These are phyloP conservation scores for Parathielavia hyrcaniae DNA, from an alignment of 495 filamentous ascomycete genomes.

Conservation along the genomic window DNA sequence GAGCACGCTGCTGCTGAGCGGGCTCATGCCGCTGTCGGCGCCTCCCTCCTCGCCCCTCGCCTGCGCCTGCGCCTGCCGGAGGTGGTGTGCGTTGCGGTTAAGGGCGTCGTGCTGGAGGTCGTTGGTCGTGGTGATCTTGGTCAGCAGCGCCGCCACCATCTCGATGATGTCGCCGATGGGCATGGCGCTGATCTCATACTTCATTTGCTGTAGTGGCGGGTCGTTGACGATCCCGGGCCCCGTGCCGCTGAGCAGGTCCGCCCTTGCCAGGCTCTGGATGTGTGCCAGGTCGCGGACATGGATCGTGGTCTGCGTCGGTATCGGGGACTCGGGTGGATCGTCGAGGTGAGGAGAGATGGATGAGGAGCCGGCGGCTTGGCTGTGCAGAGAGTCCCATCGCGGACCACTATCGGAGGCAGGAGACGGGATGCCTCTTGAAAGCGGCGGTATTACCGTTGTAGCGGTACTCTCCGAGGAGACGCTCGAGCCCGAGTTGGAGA, in stretches of 20 bases:
- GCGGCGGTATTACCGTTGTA: conserved; percentile 26
- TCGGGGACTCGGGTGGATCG: conserved; percentile 18
- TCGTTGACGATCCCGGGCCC: conserved; percentile 46
- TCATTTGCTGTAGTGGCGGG: conserved; percentile 46
- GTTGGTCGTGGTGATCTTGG: conserved; percentile 97
- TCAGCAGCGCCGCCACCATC: conserved; percentile 97
- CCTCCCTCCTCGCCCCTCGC: conserved; percentile 46
- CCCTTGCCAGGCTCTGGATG: conserved; percentile 79
- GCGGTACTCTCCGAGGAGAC: conserved; percentile 35
- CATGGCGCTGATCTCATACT: conserved; percentile 97
- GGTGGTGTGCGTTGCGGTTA: conserved; percentile 44
- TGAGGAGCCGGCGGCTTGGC: conserved; percentile 18
- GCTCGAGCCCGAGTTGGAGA: conserved; percentile 42
- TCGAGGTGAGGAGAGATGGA: conserved; percentile 14
- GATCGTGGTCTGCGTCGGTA: conserved; percentile 43
- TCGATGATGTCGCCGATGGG: conserved; percentile 97
- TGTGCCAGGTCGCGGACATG: conserved; percentile 79
- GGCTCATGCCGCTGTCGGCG: conserved; percentile 57
- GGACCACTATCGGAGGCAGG: conserved; percentile 49
- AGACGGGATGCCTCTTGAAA: conserved; percentile 47
- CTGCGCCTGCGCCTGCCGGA: conserved; percentile 42
- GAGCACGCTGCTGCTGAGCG: conserved; percentile 81
- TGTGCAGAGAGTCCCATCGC: conserved; percentile 20
- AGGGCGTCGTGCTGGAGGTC: conserved; percentile 79
- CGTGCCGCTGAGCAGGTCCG: conserved; percentile 52